A percentile compares a stretch with the other conserved stretches of the same genome.
These are phyloP conservation scores for Wickerhamomyces xylosicus DNA, from an alignment of 805 yeast species.

Conservation along the genomic window DNA sequence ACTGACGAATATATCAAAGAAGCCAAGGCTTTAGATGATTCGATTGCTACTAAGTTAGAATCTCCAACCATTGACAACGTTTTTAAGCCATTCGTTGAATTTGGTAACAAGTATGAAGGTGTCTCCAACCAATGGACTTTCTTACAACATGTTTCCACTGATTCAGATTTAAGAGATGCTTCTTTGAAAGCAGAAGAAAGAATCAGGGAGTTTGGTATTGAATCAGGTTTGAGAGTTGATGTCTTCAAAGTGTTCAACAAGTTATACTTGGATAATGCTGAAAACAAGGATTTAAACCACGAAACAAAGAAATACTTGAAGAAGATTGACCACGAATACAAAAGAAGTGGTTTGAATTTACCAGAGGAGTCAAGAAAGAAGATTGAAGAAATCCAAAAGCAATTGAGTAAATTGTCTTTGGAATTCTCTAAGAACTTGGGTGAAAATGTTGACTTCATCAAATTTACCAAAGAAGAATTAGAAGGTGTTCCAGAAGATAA, in stretches of 20 bases:
- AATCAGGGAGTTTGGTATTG: slow-evolving; percentile 49
- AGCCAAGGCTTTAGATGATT: slow-evolving; percentile 38
- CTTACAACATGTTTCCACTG: slow-evolving; percentile 61
- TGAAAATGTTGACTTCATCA: slow-evolving; percentile 53
- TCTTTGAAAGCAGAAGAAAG: slow-evolving; percentile 52
- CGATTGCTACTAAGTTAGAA: slow-evolving; percentile 33
- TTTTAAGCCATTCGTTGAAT: slow-evolving; percentile 39
- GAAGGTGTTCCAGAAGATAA: slow-evolving; percentile 66
- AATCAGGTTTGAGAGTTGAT: slow-evolving; percentile 55
- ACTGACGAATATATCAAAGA: slow-evolving; percentile 35
- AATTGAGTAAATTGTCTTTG: slow-evolving; percentile 45
- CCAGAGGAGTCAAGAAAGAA: slow-evolving; percentile 42
- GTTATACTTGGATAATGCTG: slow-evolving; percentile 32
- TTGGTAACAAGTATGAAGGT: slow-evolving; percentile 38
- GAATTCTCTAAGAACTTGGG: slow-evolving; percentile 57
- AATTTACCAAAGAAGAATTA: slow-evolving; percentile 55
- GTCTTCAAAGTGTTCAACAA: slow-evolving; percentile 49
- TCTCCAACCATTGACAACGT: slow-evolving; percentile 47
- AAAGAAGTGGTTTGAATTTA: slow-evolving; percentile 61
- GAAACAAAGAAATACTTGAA: slow-evolving; percentile 50
- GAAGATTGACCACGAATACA: slow-evolving; percentile 45
- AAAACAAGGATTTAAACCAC: slow-evolving; percentile 26
- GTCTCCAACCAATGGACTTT: slow-evolving; percentile 46
- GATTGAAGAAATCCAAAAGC: slow-evolving; percentile 48
- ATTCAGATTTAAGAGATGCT: slow-evolving; percentile 60